Base-by-base conservation (phyloP, 495 filamentous ascomycete species). In the Penicillium coffeae region DNA sequence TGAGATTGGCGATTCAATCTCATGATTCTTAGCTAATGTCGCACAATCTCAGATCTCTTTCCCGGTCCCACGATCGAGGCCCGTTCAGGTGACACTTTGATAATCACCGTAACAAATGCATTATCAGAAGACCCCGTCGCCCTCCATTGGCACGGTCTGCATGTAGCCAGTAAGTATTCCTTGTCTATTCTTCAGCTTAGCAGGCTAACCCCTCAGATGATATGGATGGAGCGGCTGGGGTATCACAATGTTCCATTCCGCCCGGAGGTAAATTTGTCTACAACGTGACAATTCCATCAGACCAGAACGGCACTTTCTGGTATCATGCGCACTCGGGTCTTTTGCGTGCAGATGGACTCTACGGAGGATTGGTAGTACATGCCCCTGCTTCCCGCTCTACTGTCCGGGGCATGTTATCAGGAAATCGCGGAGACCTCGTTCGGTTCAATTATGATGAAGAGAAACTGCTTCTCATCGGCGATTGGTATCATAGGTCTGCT, bases 271-370 rank as follows among this genome's bases (percentile, higher is more conserved):
- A 68, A 32, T 84, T 90, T 46, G 79, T 73, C n/a, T 90, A 90
- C 57, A 84, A 89, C 60, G 83, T 93, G 58, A 85, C 83, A 12
- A 86, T 89, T 61, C 59, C 88, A 65, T 59, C 80, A 15, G 70
- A 85, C 50, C 83, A 90, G 63, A 81, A 80, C 5, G 87, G 87
- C 14, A 89, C 86, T 1, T 91, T 88, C 65, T 91, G 88, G 88
- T 90, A 90, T 59, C 87, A 91, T 64, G 85, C 85, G 2, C 87
- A 91, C 58, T 67, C 74, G 7, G 73, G 72, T 22, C 77, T 78
- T 5, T 81, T 85, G 57, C 84, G 88, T 40, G 83, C 84, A 6
- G 88, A 93, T 62, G 88, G 88, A 9, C 70, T 89, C 14, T 78
- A 85, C 53, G 87, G 85, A 1, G 78, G 86, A 1, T 60, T 93